Percentiles rank a stretch among this genome's conserved stretches.
Conservation (phyloP, 1,284 basidiomycete genomes). For the Polyporus tsugae region DNA sequence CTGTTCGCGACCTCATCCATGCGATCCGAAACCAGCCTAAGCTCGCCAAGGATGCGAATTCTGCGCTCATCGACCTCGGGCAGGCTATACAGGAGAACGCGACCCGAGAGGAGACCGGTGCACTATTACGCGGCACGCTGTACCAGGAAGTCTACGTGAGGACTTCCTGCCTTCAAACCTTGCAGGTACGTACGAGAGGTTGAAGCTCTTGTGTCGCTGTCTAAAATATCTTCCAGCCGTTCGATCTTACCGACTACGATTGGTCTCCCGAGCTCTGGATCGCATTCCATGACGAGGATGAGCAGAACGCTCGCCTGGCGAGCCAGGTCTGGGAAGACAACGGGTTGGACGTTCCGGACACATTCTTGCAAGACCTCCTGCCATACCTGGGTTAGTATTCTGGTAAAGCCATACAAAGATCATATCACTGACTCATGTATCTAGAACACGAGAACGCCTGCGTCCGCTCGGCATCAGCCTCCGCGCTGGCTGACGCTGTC, state of each 20-base stretch:
- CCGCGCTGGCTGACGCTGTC: constrained; percentile 82
- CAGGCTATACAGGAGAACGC: constrained; percentile 82
- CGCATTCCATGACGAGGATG: constrained; percentile 91
- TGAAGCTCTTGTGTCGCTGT: background rate
- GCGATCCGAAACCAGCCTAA: constrained; percentile 84
- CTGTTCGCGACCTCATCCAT: constrained; percentile 79
- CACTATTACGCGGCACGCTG: constrained; percentile 80
- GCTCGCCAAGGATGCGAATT: constrained; percentile 87
- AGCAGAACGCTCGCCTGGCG: constrained; percentile 89
- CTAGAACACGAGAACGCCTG: constrained; percentile 84
- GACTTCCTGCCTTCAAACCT: constrained; percentile 89
- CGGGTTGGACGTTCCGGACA: constrained; percentile 87
- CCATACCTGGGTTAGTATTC: constrained; percentile 70
- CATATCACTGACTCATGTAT: constrained; percentile 3
- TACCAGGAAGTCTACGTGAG: constrained; percentile 92
- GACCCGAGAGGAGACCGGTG: constrained; percentile 66
- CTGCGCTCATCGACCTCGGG: constrained; percentile 85
- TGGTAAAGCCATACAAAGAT: no score
- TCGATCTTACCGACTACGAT: constrained; percentile 94
- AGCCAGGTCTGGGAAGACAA: constrained; percentile 95
- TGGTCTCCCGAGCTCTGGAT: constrained; percentile 94
- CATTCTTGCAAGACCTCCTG: constrained; percentile 72
- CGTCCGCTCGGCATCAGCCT: constrained; percentile 80
- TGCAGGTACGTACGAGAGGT: constrained; percentile 68
- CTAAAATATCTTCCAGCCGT: constrained; percentile 61